Evolutionary conservation across 2,329 filamentous ascomycete genomes (phyloP), one percentile per base, ranked within the genome.

Genomic region (Pyricularia pennisetigena): DNA sequence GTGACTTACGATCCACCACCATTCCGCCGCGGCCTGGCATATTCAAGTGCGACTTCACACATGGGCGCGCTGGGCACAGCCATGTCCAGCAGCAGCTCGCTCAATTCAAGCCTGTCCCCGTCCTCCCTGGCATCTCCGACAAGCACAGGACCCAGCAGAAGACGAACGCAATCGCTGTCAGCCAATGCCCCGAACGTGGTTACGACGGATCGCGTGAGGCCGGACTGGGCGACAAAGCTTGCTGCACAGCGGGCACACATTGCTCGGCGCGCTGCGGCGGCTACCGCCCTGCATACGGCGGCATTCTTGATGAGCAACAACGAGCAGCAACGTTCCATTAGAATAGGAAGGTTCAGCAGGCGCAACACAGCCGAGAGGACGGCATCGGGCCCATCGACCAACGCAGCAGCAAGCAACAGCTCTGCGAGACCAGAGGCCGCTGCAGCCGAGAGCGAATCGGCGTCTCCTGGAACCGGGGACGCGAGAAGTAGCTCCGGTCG

Each of bases 161-260:
- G 81, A 65, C 79, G 85, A 59, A 82, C 82, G 7, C 83, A 86
- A 72, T 88, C 84, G 68, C 75, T 99, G 71, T 97, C 94, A 61
- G 93, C 93, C 5, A 93, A 85, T 71, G 91, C 92, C 59, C 89
- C 93, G 1, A 88, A 89, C 68, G 95, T 99, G 66, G 90, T 99
- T 70, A 96, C 94, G 0, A 98, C 94, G 0, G 95, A 99, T 76
- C 89, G 88, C 68, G 89, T 99, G 67, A 90, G 95, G 20, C 95
- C 95, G 0, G 95, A 99, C 74, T 99, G 95, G 95, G 88, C 92
- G 0, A 90, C 90, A 69, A 99, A 98, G 77, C 82, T 99, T 67
- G 88, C 91, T 14, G 87, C 91, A 73, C 94, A 94, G 68, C 88
- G 93, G 68, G 89, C 92, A 6, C 93, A 97, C 76, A 90, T 93